Evolutionary conservation across 306 rosid genomes (phyloP), one percentile per base, ranked within the genome.

Genomic region (Ammopiptanthus mongolicus): DNA sequence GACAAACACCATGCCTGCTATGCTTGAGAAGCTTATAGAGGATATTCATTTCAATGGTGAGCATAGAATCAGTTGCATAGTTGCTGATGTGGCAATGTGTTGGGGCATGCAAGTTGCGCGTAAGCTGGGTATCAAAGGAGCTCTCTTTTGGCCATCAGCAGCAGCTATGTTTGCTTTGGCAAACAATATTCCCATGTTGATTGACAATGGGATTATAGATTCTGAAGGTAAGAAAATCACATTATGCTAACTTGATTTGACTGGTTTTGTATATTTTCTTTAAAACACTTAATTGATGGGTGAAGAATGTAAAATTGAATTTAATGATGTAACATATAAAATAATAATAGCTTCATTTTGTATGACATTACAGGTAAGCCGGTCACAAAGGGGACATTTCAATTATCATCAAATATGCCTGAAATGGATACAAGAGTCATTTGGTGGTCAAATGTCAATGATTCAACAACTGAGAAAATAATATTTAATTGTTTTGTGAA

Each of bases 21-120:
- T 34, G 73, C 41, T 84, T 64, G 80, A 80, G 79, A 80, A 79
- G 70, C 73, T 80, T n/a, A 71, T 76, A 70, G 21, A 12, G 46
- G 66, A 51, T 8, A 2, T 66, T 25, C 11, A 17, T 14, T n/a
- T 60, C 47, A 61, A 61, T 8, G 67, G 19, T 34, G 67, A 5
- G 0, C 5, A 33, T 36, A 61, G 23, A 33, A 29, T 61, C 21
- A 33, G n/a, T 12, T 61, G 67, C 12, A 15, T 61, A 8, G 28
- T 61, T 33, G 67, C 67, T 8, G 67, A 61, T 14, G 19, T 2
- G 5, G 0, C 0, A 3, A 14, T 46, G 55, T 57, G 19, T 23
- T 42, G 72, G 56, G 72, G 22, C 21, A 22, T 66, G 55, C 13
- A 66, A 25, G 21, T 66, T 46, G 72, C 72, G 1, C 0, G 37